A percentile compares a stretch with the other conserved stretches of the same genome.
Conservation (phyloP, 345 rosid species). For the Streptanthus diversifolius region DNA sequence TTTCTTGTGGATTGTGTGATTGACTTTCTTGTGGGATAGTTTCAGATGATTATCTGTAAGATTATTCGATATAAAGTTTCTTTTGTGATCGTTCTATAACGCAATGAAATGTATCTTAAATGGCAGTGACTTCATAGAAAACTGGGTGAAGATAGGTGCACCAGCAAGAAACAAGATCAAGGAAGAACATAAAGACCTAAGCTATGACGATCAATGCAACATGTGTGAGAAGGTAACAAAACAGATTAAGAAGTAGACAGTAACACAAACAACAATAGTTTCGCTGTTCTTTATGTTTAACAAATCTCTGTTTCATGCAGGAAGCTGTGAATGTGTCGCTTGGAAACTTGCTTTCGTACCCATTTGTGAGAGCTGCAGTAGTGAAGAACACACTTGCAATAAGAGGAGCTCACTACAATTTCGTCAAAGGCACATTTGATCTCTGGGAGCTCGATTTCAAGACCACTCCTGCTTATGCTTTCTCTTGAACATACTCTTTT, state of each 20-base stretch:
- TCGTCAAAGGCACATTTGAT: conserved; percentile 62
- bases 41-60: background rate
- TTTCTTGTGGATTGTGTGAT: background rate
- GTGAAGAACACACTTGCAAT: conserved; percentile 45
- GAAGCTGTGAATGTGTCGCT: conserved; percentile 86
- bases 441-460: conserved; percentile 76
- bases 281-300: background rate
- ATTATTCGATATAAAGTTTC: background rate
- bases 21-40: background rate
- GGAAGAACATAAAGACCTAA: conserved; percentile 38
- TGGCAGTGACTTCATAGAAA: conserved; percentile 89
- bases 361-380: conserved; percentile 66
- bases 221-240: conserved; percentile 75
- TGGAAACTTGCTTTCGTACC: conserved; percentile 70
- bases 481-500: conserved; percentile 22
- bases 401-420: conserved; percentile 77
- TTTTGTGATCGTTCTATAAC: background rate
- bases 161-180: conserved; percentile 67
- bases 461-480: conserved; percentile 36
- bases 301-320: conserved; percentile 26
- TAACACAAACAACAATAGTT: background rate
- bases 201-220: conserved; percentile 47
- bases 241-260: background rate
- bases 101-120: background rate
- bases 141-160: conserved; percentile 74